phyloP scores from a whole-genome alignment of 768 basidiomycete species.

The Hygrophoropsis aurantiaca region DNA sequence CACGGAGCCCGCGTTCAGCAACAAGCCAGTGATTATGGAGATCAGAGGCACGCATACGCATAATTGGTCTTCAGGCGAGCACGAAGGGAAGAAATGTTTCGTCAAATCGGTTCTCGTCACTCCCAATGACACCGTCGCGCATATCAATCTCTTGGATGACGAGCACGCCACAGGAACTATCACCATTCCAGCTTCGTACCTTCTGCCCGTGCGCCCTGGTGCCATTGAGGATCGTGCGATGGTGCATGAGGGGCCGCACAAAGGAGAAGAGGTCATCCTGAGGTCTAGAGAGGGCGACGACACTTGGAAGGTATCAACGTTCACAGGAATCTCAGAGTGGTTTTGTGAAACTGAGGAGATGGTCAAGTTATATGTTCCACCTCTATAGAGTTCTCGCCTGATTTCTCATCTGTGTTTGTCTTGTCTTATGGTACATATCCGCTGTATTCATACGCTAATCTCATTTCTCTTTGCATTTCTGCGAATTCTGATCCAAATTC shows the following conservation, averaged over 20 bases:
- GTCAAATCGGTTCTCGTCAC: constrained; percentile 25
- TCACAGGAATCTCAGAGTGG: constrained; percentile 7
- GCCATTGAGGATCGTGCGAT: constrained; percentile 48
- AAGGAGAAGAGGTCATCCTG: constrained; percentile 46
- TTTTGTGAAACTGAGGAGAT: constrained; percentile 18
- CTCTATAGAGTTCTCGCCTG: neutral
- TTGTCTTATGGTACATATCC: no score
- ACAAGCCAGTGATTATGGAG: constrained; percentile 29
- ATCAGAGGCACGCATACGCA: constrained; percentile 21
- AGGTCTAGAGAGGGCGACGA: constrained; percentile 34
- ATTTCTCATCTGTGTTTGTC: no score
- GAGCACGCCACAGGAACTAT: constrained; percentile 31
- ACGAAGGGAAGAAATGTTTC: constrained; percentile 26
- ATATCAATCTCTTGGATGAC: constrained; percentile 29
- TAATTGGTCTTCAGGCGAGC: constrained; percentile 27
- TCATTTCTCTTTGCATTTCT: no score
- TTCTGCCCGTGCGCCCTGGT: constrained; percentile 40
- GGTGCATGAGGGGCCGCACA: constrained; percentile 42
- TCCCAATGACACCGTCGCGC: constrained; percentile 24
- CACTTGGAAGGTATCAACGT: constrained; percentile 22
- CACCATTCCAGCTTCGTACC: constrained; percentile 41
- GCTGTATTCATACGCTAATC: no score
- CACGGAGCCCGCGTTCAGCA: constrained; percentile 22
- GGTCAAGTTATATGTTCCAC: constrained; percentile 22
- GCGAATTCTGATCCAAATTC: no score